phyloP scores from a whole-genome alignment of 164 flowering plant genomes.

The Macadamia integrifolia region DNA sequence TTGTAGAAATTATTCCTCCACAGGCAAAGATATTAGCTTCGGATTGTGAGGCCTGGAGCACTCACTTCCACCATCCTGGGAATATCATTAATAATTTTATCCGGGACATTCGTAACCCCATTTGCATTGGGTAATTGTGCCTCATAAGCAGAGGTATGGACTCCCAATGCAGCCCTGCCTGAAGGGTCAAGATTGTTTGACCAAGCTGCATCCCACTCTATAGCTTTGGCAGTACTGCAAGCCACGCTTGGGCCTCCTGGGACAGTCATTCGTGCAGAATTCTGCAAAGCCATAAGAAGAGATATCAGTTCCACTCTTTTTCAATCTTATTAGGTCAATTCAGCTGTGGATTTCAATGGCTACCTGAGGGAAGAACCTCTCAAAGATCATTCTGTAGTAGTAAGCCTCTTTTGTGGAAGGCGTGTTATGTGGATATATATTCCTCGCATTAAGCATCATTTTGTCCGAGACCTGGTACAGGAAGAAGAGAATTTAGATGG shows the following conservation, averaged over 20 bases:
- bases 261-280: constrained; percentile 74
- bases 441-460: constrained; percentile 58
- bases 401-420: constrained; percentile 68
- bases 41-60: constrained; percentile 40
- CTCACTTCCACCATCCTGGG: constrained; percentile 40
- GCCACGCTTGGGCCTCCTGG: constrained; percentile 96
- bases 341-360: not conserved
- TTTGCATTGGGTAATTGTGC: constrained; percentile 10
- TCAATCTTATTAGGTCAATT: not conserved
- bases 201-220: constrained; percentile 91
- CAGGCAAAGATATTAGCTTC: constrained; percentile 21
- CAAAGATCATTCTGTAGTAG: constrained; percentile 67
- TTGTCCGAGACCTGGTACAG: constrained; percentile 44
- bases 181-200: constrained; percentile 91
- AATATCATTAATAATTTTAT: constrained; percentile 29
- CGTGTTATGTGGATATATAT: constrained; percentile 61
- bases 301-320: not conserved
- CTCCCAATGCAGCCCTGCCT: constrained; percentile 88
- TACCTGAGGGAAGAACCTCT: constrained; percentile 73
- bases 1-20: not conserved
- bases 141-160: constrained; percentile 70
- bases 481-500: not conserved
- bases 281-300: constrained; percentile 36
- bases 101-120: constrained; percentile 14
- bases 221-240: constrained; percentile 89